phyloP scores from a whole-genome alignment of 2,329 filamentous ascomycete genomes.

The Aspergillus costaricaensis region DNA sequence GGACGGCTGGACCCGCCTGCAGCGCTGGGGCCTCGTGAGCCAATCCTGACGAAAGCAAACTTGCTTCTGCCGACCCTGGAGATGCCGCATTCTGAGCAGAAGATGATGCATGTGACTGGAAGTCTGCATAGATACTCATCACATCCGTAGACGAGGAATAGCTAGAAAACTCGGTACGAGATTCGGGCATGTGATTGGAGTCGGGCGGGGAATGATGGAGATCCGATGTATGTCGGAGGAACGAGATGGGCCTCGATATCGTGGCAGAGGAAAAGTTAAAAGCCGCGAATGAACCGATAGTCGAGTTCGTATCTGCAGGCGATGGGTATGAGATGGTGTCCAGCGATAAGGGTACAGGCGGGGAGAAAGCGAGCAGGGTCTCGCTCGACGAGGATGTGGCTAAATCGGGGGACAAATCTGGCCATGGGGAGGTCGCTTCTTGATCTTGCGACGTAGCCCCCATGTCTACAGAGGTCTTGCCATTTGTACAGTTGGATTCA shows the following conservation, averaged over 20 bases:
- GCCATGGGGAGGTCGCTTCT: conserved; percentile 24
- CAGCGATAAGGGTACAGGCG: conserved; percentile 19
- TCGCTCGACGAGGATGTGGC: conserved; percentile 17
- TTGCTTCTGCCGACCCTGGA: conserved; percentile 13
- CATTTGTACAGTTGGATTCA: conserved; percentile 19
- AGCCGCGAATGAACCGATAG: conserved; percentile 27
- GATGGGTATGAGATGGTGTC: conserved; percentile 24
- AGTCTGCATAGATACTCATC: conserved; percentile 5
- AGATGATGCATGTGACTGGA: conserved; percentile 10
- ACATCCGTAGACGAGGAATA: conserved; percentile 4
- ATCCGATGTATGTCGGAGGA: conserved; percentile 41
- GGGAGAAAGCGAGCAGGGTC: conserved; percentile 21
- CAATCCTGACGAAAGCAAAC: conserved; percentile 9
- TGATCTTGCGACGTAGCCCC: conserved; percentile 19
- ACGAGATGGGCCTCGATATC: conserved; percentile 40
- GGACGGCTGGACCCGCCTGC: not conserved
- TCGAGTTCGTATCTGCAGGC: conserved; percentile 27
- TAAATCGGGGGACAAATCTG: conserved; percentile 22
- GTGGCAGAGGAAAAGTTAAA: conserved; percentile 35
- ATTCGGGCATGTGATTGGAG: not conserved
- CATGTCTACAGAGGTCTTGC: conserved; percentile 26
- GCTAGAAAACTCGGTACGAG: not conserved
- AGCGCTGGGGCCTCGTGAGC: not conserved
- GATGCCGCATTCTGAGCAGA: conserved; percentile 11
- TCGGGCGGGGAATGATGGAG: conserved; percentile 13